Evolutionary conservation across 768 basidiomycete genomes (phyloP).

Genomic region (Amanita pallidorosea): DNA sequence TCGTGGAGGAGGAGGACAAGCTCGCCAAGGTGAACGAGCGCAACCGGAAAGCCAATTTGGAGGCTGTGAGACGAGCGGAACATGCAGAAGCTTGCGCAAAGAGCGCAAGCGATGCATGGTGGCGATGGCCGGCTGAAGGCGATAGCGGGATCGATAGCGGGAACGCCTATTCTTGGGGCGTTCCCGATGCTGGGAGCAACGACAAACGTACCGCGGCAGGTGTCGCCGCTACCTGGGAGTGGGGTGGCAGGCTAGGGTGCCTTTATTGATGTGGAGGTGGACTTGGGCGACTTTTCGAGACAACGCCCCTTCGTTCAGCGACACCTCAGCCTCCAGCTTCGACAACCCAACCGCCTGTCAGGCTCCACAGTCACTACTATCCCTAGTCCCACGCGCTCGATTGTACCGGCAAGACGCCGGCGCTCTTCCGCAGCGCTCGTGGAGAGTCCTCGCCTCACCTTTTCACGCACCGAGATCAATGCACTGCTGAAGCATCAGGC

Average conservation of each 20-base stretch:
- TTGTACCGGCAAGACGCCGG: too few species aligned
- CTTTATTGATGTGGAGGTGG: conserved; percentile 20
- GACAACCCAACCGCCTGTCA: too few species aligned
- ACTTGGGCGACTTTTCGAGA: conserved; percentile 8
- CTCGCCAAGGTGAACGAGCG: conserved; percentile 82
- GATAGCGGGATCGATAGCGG: conserved; percentile 53
- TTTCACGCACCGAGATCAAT: too few species aligned
- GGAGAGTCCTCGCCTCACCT: too few species aligned
- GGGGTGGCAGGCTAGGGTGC: conserved; percentile 20
- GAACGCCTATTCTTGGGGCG: conserved; percentile 33
- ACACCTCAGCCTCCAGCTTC: too few species aligned
- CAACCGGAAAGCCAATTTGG: conserved; percentile 77
- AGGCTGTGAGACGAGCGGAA: conserved; percentile 72
- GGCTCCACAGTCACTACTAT: too few species aligned
- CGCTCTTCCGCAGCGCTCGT: too few species aligned
- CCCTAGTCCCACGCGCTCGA: too few species aligned
- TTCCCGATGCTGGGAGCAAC: conserved; percentile 21
- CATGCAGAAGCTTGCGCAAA: conserved; percentile 47
- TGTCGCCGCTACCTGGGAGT: conserved; percentile 17
- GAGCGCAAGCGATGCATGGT: conserved; percentile 42
- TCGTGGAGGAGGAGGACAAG: conserved; percentile 26
- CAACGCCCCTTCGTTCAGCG: too few species aligned
- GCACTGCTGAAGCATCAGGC: too few species aligned
- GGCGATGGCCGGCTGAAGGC: conserved; percentile 45
- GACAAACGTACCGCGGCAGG: conserved; percentile 12